Percentiles rank a stretch among this genome's conserved stretches.
These are phyloP conservation scores for Arxiozyma telluris DNA, from an alignment of 1,139 yeast species.

Conservation along the genomic window DNA sequence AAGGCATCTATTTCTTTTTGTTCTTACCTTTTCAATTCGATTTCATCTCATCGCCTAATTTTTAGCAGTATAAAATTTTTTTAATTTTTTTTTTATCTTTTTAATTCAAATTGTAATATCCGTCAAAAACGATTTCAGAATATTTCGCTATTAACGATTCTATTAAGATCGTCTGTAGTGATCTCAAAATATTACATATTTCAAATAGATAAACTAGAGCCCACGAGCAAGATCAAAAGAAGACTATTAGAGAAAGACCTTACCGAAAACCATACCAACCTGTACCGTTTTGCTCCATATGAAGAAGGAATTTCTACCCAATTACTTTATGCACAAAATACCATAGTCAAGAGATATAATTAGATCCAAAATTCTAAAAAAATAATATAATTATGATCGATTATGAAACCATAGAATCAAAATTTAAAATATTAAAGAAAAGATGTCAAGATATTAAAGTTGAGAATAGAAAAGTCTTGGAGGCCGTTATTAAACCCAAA, in stretches of 20 bases:
- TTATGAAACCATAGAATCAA: slow-evolving; percentile 2
- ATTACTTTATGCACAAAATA: no score
- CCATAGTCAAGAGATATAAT: no score
- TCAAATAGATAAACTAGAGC: no score
- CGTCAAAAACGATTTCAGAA: not conserved
- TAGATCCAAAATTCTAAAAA: not conserved
- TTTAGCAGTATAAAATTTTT: not conserved
- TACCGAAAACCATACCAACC: no score
- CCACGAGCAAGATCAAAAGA: no score
- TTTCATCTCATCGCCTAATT: slow-evolving; percentile 4
- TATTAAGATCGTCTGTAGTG: not conserved
- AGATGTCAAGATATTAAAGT: slow-evolving; percentile 35
- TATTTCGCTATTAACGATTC: not conserved
- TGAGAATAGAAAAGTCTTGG: slow-evolving; percentile 34
- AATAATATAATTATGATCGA: not conserved
- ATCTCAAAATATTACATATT: no score
- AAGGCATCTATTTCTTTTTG: not conserved
- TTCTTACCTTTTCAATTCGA: not conserved
- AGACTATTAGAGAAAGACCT: no score
- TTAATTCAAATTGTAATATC: no score
- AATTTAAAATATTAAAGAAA: slow-evolving; percentile 28
- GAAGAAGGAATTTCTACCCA: not conserved
- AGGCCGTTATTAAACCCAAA: slow-evolving; percentile 35
- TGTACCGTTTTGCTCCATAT: no score
- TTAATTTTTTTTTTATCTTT: no score